Percentiles rank a stretch among this genome's conserved stretches.
phyloP scores from a whole-genome alignment of 306 rosid genomes.

The Hippophae tibetana region DNA sequence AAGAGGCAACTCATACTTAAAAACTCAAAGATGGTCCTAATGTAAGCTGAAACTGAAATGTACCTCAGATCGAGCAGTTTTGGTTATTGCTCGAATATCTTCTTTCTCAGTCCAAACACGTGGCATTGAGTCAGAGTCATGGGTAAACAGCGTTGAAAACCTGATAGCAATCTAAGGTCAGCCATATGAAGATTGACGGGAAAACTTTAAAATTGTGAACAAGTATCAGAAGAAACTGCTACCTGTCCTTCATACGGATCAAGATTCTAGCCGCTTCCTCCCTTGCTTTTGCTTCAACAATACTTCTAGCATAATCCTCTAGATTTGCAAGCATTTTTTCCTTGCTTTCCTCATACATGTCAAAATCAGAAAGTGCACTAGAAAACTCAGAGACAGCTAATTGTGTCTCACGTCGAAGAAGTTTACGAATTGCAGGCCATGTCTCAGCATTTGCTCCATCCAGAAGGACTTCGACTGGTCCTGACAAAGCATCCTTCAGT shows the following conservation, averaged over 20 bases:
- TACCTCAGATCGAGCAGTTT: slow-evolving; percentile 85
- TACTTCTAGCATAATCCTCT: slow-evolving; percentile 54
- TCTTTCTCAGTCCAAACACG: slow-evolving; percentile 93
- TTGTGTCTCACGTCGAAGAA: slow-evolving; percentile 65
- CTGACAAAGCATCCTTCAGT: slow-evolving; percentile 68
- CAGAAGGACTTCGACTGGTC: slow-evolving; percentile 77
- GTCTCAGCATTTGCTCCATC: slow-evolving; percentile 88
- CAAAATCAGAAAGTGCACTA: slow-evolving; percentile 61
- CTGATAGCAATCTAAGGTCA: slow-evolving; percentile 43
- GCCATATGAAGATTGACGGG: slow-evolving; percentile 7
- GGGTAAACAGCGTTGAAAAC: slow-evolving; percentile 83
- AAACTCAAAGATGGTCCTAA: slow-evolving; percentile 2
- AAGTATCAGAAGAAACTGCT: slow-evolving; percentile 21
- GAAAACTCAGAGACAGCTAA: slow-evolving; percentile 63
- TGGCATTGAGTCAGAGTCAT: slow-evolving; percentile 94
- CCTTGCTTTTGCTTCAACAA: slow-evolving; percentile 78
- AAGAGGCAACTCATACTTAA: slow-evolving; percentile 8
- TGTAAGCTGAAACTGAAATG: slow-evolving; percentile 16
- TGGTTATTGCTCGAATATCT: slow-evolving; percentile 87
- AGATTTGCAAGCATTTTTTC: slow-evolving; percentile 40
- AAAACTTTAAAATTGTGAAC: not conserved
- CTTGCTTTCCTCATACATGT: slow-evolving; percentile 57
- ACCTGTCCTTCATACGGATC: slow-evolving; percentile 95
- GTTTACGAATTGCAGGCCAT: slow-evolving; percentile 77
- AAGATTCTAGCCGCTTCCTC: slow-evolving; percentile 96